Evolutionary conservation across 2,329 filamentous ascomycete genomes (phyloP).

Genomic region (Alternaria brassicae): DNA sequence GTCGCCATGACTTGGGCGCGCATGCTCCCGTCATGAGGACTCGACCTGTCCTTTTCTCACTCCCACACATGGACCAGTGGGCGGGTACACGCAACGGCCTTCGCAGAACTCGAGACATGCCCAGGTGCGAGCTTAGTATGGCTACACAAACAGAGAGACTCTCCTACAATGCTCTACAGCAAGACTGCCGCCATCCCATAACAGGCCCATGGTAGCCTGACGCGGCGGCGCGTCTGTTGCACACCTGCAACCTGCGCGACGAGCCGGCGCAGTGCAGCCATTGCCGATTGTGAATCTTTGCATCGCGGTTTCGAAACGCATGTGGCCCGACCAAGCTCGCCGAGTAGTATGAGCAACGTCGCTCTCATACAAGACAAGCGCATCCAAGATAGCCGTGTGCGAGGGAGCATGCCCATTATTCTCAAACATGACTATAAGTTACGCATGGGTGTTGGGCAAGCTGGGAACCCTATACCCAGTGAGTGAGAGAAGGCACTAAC

Average conservation of each 20-base stretch:
- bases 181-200: conserved; percentile 24
- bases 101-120: conserved; percentile 24
- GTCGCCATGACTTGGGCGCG: not conserved
- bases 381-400: conserved; percentile 14
- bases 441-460: conserved; percentile 18
- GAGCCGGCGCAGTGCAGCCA: conserved; percentile 31
- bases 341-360: conserved; percentile 21
- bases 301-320: conserved; percentile 22
- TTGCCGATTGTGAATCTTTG: conserved; percentile 23
- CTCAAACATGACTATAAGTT: conserved; percentile 6
- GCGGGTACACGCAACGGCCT: conserved; percentile 19
- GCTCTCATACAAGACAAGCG: conserved; percentile 27
- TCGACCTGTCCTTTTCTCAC: conserved; percentile 42
- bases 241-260: conserved; percentile 35
- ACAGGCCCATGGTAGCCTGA: conserved; percentile 31
- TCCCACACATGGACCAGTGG: conserved; percentile 13
- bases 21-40: conserved; percentile 13
- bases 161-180: conserved; percentile 32
- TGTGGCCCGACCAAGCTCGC: conserved; percentile 16
- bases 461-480: conserved; percentile 23
- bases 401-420: not conserved
- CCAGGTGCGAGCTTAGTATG: conserved; percentile 32
- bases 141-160: conserved; percentile 42
- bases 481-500: conserved; percentile 25
- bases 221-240: conserved; percentile 26